Evolutionary conservation across 2,329 filamentous ascomycete genomes (phyloP).

Genomic region (Xylariaceae sp.): DNA sequence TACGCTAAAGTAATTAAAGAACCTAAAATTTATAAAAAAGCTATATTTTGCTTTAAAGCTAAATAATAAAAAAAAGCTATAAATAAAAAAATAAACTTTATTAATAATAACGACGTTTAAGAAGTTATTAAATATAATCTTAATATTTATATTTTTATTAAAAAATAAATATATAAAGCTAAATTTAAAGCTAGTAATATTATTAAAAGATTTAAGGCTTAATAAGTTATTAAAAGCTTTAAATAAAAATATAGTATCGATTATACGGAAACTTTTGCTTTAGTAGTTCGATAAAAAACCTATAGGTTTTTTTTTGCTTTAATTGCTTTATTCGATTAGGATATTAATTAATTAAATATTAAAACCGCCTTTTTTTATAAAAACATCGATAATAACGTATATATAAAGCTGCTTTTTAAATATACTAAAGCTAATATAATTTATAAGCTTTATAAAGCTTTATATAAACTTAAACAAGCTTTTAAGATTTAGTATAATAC

Average conservation of each 20-base stretch:
- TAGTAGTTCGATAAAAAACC: too few relatives aligned
- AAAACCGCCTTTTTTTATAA: background rate
- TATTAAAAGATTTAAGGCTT: too few relatives aligned
- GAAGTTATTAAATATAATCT: constrained; percentile 2
- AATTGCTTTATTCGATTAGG: too few relatives aligned
- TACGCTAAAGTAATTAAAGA: too few relatives aligned
- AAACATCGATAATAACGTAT: background rate
- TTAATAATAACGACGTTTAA: constrained; percentile 7
- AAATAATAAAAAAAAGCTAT: background rate
- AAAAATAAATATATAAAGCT: too few relatives aligned
- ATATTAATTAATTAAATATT: background rate
- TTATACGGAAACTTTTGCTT: too few relatives aligned
- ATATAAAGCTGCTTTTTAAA: background rate
- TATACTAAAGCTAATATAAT: background rate
- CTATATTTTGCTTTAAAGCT: background rate
- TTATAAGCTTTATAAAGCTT: background rate
- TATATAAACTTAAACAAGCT: background rate
- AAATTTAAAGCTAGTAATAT: too few relatives aligned
- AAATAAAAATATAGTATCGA: too few relatives aligned
- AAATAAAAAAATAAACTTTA: constrained; percentile 7
- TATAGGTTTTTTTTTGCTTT: too few relatives aligned
- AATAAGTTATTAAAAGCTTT: too few relatives aligned
- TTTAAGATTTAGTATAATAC: constrained; percentile 2
- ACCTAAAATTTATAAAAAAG: background rate
- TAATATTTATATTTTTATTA: too few relatives aligned